These are phyloP conservation scores for Clitoria ternatea DNA, from an alignment of 306 rosid species.

Conservation along the genomic window DNA sequence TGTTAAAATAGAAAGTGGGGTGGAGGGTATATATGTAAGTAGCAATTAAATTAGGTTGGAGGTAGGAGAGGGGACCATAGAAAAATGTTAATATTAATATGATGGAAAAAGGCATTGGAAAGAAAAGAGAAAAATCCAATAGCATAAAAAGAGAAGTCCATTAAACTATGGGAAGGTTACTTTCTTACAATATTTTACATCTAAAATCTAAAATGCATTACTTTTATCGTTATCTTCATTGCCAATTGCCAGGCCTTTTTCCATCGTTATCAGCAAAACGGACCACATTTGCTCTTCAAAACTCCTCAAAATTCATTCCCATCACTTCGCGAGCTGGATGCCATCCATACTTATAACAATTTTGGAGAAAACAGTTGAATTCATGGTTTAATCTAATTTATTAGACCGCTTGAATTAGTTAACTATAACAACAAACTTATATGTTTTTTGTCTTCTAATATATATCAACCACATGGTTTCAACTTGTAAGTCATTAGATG, in stretches of 20 bases:
- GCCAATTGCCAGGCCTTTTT: constrained; percentile 28
- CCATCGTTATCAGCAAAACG: constrained; percentile 58
- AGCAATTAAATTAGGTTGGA: constrained; percentile 21
- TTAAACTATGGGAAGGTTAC: constrained; percentile 33
- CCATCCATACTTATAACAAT: too few relatives aligned
- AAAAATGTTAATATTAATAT: constrained; percentile 16
- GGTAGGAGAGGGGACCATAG: constrained; percentile 36
- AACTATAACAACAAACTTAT: too few relatives aligned
- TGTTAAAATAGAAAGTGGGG: too few relatives aligned
- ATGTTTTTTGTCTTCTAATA: too few relatives aligned
- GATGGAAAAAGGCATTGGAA: constrained; percentile 36
- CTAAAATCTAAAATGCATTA: constrained; percentile 8
- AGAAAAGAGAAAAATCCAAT: constrained; percentile 25
- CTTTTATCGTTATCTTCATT: constrained; percentile 35
- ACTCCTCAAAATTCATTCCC: constrained; percentile 18
- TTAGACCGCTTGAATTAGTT: too few relatives aligned
- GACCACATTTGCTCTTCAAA: constrained; percentile 49
- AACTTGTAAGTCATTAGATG: too few relatives aligned
- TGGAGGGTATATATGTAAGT: neutral
- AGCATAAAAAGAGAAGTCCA: constrained; percentile 35
- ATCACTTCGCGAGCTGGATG: too few relatives aligned
- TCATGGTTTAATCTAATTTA: too few relatives aligned
- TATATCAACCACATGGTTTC: too few relatives aligned
- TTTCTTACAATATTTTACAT: constrained; percentile 12
- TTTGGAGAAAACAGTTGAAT: too few relatives aligned